Evolutionary conservation across 2,329 filamentous ascomycete species (phyloP).

Genomic region (Aureobasidium melanogenum): DNA sequence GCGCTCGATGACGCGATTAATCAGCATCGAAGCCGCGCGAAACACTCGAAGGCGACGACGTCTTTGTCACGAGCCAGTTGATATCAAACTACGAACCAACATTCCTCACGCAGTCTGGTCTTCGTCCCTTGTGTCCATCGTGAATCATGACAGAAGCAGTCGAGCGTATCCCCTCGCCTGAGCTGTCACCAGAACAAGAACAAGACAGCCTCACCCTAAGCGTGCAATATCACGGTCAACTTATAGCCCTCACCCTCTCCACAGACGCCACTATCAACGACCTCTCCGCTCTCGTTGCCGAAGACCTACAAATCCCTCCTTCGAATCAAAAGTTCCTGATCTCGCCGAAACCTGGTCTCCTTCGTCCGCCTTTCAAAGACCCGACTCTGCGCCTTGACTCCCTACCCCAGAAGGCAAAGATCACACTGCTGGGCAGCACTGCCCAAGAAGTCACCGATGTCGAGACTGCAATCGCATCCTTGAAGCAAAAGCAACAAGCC

Average conservation of each 20-base stretch:
- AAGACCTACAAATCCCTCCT: constrained; percentile 49
- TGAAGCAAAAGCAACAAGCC: constrained; percentile 38
- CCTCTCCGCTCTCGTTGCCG: constrained; percentile 51
- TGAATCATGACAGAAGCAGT: neutral
- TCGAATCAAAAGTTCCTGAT: constrained; percentile 60
- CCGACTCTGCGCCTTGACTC: constrained; percentile 41
- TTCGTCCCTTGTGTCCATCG: no score
- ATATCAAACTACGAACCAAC: neutral
- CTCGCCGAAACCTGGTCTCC: constrained; percentile 54
- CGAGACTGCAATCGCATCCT: constrained; percentile 40
- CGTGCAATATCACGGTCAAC: constrained; percentile 47
- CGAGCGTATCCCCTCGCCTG: neutral
- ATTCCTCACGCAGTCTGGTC: neutral
- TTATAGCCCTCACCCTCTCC: constrained; percentile 40
- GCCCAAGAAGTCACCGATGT: constrained; percentile 51
- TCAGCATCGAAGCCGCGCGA: constrained; percentile 10
- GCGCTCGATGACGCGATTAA: constrained; percentile 4
- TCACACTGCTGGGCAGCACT: constrained; percentile 58
- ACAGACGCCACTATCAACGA: constrained; percentile 44
- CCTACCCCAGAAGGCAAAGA: constrained; percentile 46
- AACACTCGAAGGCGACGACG: neutral
- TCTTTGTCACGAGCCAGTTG: neutral
- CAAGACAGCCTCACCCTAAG: constrained; percentile 32
- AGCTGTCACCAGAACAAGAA: neutral
- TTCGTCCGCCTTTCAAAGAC: constrained; percentile 57